phyloP scores from a whole-genome alignment of 768 basidiomycete species.

The Tephrocybe sp. region DNA sequence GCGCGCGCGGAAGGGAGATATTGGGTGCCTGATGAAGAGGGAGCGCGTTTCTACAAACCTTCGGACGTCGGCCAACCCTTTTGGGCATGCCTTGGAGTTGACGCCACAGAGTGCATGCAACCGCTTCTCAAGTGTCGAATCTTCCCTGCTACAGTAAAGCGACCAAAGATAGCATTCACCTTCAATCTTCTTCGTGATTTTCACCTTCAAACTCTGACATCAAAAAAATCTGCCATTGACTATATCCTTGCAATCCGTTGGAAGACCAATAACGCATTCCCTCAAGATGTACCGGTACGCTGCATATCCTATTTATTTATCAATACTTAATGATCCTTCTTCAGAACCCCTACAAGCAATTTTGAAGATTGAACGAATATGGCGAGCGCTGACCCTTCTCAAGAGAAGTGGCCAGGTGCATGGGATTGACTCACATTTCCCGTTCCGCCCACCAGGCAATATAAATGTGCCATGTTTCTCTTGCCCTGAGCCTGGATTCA shows the following conservation, averaged over 20 bases:
- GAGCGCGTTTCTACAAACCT: too few species aligned
- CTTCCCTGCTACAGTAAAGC: slow-evolving; percentile 17
- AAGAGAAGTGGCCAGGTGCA: slow-evolving; percentile 23
- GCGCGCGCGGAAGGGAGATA: too few species aligned
- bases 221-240: slow-evolving; percentile 31
- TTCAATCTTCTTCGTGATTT: slow-evolving; percentile 25
- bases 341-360: slow-evolving; percentile 23
- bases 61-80: too few species aligned
- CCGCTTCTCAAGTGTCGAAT: too few species aligned
- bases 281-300: slow-evolving; percentile 22
- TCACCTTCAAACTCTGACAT: slow-evolving; percentile 28
- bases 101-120: too few species aligned
- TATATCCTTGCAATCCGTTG: slow-evolving; percentile 22
- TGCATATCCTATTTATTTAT: slow-evolving; percentile 4
- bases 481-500: too few species aligned
- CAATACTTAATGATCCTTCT: neutral
- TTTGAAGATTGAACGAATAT: slow-evolving; percentile 23
- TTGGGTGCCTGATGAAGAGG: too few species aligned
- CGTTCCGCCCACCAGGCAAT: too few species aligned
- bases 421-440: too few species aligned
- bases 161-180: slow-evolving; percentile 18
- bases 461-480: too few species aligned
- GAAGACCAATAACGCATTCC: slow-evolving; percentile 22
- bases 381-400: slow-evolving; percentile 16
- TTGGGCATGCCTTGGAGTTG: too few species aligned